These are phyloP conservation scores for Piromyces sp. DNA, from an alignment of 192 early-diverging fungal genomes.

Conservation along the genomic window DNA sequence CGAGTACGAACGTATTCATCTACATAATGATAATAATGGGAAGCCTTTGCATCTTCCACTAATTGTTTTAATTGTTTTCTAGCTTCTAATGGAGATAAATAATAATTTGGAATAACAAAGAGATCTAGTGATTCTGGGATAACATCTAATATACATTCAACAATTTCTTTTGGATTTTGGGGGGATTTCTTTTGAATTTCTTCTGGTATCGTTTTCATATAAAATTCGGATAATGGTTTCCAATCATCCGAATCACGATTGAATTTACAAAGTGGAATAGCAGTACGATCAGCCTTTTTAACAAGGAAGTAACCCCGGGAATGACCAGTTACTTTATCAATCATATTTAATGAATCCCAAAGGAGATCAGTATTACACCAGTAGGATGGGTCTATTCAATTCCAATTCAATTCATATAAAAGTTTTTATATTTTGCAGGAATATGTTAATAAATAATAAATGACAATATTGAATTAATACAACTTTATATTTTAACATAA, in stretches of 20 bases:
- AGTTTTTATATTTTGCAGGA: too few relatives aligned
- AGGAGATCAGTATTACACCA: constrained; percentile 53
- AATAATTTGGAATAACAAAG: background rate
- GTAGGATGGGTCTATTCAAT: constrained; percentile 75
- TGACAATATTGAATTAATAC: too few relatives aligned
- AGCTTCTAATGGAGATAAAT: background rate
- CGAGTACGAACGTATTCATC: background rate
- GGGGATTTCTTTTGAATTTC: background rate
- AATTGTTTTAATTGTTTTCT: background rate
- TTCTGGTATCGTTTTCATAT: background rate
- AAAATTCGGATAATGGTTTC: background rate
- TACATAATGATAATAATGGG: background rate
- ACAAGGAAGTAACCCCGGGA: constrained; percentile 82
- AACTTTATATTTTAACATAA: too few relatives aligned
- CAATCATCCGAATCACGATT: background rate
- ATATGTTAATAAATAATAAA: too few relatives aligned
- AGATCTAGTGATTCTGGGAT: background rate
- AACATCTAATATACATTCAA: background rate
- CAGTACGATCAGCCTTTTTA: constrained; percentile 8
- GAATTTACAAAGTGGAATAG: constrained; percentile 17
- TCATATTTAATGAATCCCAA: constrained; percentile 62
- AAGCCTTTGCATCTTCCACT: background rate
- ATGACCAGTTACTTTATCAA: constrained; percentile 61
- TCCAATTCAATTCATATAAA: too few relatives aligned
- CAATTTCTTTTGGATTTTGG: background rate